Evolutionary conservation across 257 asterid species (phyloP).

Genomic region (Eustoma russellianum): DNA sequence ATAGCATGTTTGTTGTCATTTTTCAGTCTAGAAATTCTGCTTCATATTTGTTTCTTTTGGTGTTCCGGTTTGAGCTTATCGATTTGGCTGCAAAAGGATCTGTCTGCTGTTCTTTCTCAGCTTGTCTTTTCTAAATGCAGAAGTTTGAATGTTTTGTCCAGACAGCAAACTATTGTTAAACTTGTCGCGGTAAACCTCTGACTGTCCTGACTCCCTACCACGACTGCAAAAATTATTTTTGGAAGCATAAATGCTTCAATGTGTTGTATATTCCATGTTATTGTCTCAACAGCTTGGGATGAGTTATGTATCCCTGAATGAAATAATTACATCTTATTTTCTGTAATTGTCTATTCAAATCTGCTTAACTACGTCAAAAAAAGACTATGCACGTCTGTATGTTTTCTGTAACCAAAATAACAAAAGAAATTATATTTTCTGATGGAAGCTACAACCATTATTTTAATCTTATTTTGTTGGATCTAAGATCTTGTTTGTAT

Average conservation of each 20-base stretch:
- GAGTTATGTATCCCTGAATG: too few relatives aligned
- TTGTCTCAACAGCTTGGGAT: too few relatives aligned
- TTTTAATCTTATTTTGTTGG: constrained; percentile 3
- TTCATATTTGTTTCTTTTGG: not conserved
- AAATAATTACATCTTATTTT: too few relatives aligned
- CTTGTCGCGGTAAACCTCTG: constrained; percentile 65
- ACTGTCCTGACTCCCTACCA: constrained; percentile 1
- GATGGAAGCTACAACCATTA: too few relatives aligned
- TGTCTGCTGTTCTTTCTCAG: not conserved
- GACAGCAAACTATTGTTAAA: constrained; percentile 49
- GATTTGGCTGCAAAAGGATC: not conserved
- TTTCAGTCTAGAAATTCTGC: not conserved
- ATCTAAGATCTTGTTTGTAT: not conserved
- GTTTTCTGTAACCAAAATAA: too few relatives aligned
- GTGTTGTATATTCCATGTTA: too few relatives aligned
- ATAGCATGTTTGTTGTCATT: too few relatives aligned
- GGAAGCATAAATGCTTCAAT: too few relatives aligned
- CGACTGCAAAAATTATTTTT: not conserved
- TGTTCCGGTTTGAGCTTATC: not conserved
- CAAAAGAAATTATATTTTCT: too few relatives aligned
- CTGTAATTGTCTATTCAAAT: too few relatives aligned
- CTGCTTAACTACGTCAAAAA: too few relatives aligned
- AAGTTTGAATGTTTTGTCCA: constrained; percentile 57
- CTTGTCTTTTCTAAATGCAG: constrained; percentile 34
- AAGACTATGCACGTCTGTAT: too few relatives aligned